Conservation (phyloP, 2,329 filamentous ascomycete species). For the Aspergillus bombycis region DNA sequence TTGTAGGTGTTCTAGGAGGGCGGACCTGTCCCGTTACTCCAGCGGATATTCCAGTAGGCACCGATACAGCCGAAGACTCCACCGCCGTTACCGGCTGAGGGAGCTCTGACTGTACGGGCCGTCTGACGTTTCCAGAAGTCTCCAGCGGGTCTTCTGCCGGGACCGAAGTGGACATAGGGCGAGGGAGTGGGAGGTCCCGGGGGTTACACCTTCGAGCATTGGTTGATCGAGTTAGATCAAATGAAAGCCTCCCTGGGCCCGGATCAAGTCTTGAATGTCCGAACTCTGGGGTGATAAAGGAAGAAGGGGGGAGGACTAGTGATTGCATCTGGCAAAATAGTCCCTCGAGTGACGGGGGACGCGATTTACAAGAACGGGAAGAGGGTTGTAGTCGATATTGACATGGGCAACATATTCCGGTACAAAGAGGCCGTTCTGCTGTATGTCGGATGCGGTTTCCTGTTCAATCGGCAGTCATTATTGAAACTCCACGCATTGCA, state of each 20-base stretch:
- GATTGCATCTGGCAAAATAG: constrained; percentile 43
- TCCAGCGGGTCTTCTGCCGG: constrained; percentile 41
- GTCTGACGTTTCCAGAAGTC: constrained; percentile 38
- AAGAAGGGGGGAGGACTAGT: constrained; percentile 43
- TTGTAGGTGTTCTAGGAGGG: constrained; percentile 20
- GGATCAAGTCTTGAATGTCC: constrained; percentile 39
- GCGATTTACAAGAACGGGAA: constrained; percentile 30
- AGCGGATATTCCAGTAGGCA: constrained; percentile 10
- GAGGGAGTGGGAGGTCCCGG: constrained; percentile 42
- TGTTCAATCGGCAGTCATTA: constrained; percentile 32
- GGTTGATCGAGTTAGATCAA: constrained; percentile 38
- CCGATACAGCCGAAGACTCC: constrained; percentile 15
- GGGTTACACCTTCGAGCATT: constrained; percentile 44
- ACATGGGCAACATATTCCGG: constrained; percentile 35
- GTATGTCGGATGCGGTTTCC: constrained; percentile 21
- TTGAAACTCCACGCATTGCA: constrained; percentile 21
- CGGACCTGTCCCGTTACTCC: constrained; percentile 16
- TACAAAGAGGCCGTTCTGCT: constrained; percentile 15
- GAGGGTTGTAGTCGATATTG: constrained; percentile 22
- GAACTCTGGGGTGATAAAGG: constrained; percentile 41
- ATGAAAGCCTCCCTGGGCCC: constrained; percentile 38
- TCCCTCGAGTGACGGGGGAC: constrained; percentile 14
- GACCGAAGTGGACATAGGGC: constrained; percentile 50
- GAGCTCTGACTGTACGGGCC: constrained; percentile 34
- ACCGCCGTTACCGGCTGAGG: constrained; percentile 26